Evolutionary conservation across 441 rosid genomes (phyloP), one percentile per base, ranked within the genome.

Genomic region (Hypseocharis bilobata): DNA sequence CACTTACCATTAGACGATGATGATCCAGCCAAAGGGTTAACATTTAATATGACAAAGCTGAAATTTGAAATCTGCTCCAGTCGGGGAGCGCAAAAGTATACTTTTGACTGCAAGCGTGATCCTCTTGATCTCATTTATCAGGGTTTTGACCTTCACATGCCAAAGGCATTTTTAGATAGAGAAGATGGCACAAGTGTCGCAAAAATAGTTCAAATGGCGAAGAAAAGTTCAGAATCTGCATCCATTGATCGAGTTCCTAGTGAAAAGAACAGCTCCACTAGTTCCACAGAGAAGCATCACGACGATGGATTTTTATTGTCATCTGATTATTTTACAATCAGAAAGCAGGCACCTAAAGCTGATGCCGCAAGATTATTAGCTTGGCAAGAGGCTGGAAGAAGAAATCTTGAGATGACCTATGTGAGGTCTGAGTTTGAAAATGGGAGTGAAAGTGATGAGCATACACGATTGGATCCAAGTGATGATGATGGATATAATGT

Each of bases 381-480:
- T 45, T 94, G 99, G 99, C 99, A 89, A 86, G 98, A 87, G 82
- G 90, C 93, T 85, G 98, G 98, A 67, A 87, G 92, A 82, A 87
- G 81, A 82, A 91, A 91, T 81, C 78, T 80, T 75, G 99, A 89
- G 86, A 85, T 85, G 94, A 84, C 92, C 6, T 80, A 84, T 75
- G 95, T 89, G 67, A 84, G 94, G 75, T 92, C 99, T 52, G 97
- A 88, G 79, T 92, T 92, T 74, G 98, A 89, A 80, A 87, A 89
- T 70, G 95, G 91, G 66, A 89, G 98, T 76, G 99, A 92, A 77
- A 88, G 95, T 81, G 96, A 92, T 72, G 98, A 87, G 70, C 89
- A 87, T 68, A 71, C 86, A 68, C 80, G 85, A 30, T 89, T 97
- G 57, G 99, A 95, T 67, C 99, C 85, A 63, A 86, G 97, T 69